Evolutionary conservation across 345 rosid genomes (phyloP).

Genomic region (Leavenworthia alabamica): DNA sequence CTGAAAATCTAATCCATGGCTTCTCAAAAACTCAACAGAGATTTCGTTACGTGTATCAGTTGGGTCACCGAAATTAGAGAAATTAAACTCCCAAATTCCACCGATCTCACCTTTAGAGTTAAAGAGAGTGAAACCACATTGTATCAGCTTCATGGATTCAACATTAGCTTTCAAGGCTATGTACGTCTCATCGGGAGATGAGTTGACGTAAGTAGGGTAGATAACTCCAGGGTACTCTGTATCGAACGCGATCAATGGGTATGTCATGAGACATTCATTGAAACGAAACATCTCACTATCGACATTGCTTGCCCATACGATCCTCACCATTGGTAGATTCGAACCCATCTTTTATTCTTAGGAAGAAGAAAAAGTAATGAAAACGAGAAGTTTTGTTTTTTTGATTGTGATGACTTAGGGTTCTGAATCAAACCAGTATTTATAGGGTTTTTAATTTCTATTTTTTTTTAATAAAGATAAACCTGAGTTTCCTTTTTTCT

Average conservation of each 20-base stretch:
- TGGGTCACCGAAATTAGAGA: conserved; percentile 25
- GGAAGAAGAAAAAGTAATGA: conserved; percentile 14
- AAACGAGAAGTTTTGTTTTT: conserved; percentile 12
- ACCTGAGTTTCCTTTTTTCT: conserved; percentile 16
- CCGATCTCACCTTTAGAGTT: conserved; percentile 24
- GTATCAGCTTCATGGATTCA: conserved; percentile 18
- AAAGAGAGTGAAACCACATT: conserved; percentile 23
- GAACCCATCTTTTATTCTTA: conserved; percentile 9
- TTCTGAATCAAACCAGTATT: background rate
- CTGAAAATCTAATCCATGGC: conserved; percentile 17
- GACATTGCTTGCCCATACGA: conserved; percentile 10
- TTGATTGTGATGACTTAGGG: conserved; percentile 13
- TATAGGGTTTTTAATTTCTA: background rate
- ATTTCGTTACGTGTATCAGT: conserved; percentile 1
- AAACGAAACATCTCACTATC: background rate
- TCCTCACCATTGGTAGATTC: background rate
- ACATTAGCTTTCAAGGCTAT: background rate
- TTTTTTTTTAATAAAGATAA: background rate
- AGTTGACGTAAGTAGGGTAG: background rate
- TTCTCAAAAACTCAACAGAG: conserved; percentile 12
- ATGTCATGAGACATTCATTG: background rate
- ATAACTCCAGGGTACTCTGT: conserved; percentile 12
- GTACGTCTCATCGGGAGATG: background rate
- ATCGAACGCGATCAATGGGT: conserved; percentile 21
- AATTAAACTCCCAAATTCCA: conserved; percentile 26